Evolutionary conservation across 2,329 filamentous ascomycete species (phyloP), one percentile per base, ranked within the genome.

Genomic region (Cytospora paraplurivora): DNA sequence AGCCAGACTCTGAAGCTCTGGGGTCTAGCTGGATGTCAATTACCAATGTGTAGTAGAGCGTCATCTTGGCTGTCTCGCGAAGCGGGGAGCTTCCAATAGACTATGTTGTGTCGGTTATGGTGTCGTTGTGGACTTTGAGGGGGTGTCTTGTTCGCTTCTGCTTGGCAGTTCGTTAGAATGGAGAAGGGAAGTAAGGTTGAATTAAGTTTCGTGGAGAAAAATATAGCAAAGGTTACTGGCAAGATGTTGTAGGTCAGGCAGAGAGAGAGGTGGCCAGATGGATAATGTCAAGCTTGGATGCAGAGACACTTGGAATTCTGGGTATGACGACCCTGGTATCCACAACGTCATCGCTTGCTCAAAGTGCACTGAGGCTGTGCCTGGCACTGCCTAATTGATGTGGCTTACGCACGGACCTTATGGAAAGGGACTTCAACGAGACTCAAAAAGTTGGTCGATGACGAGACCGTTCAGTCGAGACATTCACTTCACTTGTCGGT

Each of bases 11-110:
- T 3, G 38, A 50, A 33, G 32, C 32, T 61, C 50, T 27, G 19
- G 2, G 15, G 12, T n/a, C 49, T 53, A 33, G 33, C 13, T 47
- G 27, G 44, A 21, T 13, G 33, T 10, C 19, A 62, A 80, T 59
- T 75, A 84, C 82, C 67, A 85, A 76, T 64, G 78, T 82, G 76
- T 83, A 84, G 78, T 85, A 84, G 73, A 85, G 82, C 75, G 82
- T 85, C 82, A 85, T 85, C 61, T 72, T 82, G 76, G 72, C 71
- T 62, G 54, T 44, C 32, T 57, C 51, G 58, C 13, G 49, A 62
- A 41, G 57, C 47, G 37, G 4, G n/a, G 33, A 60, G 59, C 55
- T 63, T 56, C 50, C 41, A 34, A 21, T 27, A 21, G 21, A n/a
- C 27, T 52, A 32, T 37, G 56, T 27, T 27, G 12, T 51, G 19